Percentiles rank a stretch among this genome's conserved stretches.
Evolutionary conservation across 2,329 filamentous ascomycete genomes (phyloP).

Genomic region (Alternaria arbusti): DNA sequence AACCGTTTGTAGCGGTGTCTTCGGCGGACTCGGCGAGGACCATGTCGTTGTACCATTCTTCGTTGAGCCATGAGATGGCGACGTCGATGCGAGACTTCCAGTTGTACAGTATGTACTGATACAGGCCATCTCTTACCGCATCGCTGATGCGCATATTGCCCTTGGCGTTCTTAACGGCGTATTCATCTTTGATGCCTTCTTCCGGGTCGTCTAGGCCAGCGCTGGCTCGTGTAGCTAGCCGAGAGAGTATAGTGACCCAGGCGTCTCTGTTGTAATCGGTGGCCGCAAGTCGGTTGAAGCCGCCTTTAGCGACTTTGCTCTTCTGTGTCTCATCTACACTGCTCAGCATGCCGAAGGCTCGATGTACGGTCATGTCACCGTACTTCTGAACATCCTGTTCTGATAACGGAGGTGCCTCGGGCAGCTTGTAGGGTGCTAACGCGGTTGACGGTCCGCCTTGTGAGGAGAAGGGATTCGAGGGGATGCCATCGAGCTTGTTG

Average conservation of each 20-base stretch:
- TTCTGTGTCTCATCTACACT: slow-evolving; percentile 68
- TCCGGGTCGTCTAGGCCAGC: slow-evolving; percentile 75
- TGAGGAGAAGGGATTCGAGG: slow-evolving; percentile 61
- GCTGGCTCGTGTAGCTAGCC: slow-evolving; percentile 80
- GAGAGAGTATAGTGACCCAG: slow-evolving; percentile 86
- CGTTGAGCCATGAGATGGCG: slow-evolving; percentile 91
- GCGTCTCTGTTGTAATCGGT: slow-evolving; percentile 85
- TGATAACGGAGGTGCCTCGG: slow-evolving; percentile 75
- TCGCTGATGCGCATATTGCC: slow-evolving; percentile 62
- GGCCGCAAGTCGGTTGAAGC: slow-evolving; percentile 83
- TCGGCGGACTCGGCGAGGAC: slow-evolving; percentile 55
- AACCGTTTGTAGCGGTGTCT: slow-evolving; percentile 30
- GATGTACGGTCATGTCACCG: slow-evolving; percentile 74
- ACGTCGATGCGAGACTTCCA: slow-evolving; percentile 89
- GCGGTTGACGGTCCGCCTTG: slow-evolving; percentile 41
- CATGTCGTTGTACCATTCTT: slow-evolving; percentile 96
- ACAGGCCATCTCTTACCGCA: slow-evolving; percentile 79
- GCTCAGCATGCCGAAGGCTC: slow-evolving; percentile 80
- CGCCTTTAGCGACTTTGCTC: slow-evolving; percentile 64
- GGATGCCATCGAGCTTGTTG: slow-evolving; percentile 75
- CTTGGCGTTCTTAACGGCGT: slow-evolving; percentile 40
- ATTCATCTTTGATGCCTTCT: slow-evolving; percentile 65
- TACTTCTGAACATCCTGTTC: slow-evolving; percentile 74
- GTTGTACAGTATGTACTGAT: slow-evolving; percentile 87
- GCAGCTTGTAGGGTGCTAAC: slow-evolving; percentile 78